Evolutionary conservation across 2,329 filamentous ascomycete species (phyloP), one percentile per base, ranked within the genome.

Genomic region (Alternaria dauci): DNA sequence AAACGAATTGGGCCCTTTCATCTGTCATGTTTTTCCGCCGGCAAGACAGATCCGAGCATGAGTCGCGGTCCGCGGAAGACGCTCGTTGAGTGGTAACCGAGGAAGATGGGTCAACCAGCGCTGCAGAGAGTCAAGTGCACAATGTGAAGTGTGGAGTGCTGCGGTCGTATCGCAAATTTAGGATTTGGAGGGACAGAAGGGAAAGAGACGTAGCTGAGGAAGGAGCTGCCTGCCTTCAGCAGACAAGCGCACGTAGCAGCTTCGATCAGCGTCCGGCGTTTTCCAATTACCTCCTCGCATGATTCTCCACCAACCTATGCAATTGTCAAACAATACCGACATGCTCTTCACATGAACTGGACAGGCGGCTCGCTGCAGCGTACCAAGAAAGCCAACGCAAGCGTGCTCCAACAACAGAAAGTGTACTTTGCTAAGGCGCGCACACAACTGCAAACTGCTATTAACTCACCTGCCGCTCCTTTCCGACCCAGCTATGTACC

Each of bases 381-480:
- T 51, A 76, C 71, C 28, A 78, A 73, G 52, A 76, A 75, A 48
- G 75, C 74, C 30, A 73, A 74, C 58, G 78, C 77, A 55, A 71
- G 76, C 16, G 66, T 74, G 16, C 32, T 76, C 4, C 76, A 80
- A 58, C 78, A 76, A 61, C 82, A 84, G 65, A 83, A 78, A 66
- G 78, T 80, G 18, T 78, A 83, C 64, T 84, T 84, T 59, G 81
- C 81, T 5, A 79, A 74, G 62, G 75, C 71, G 18, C 77, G 80
- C 28, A 70, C 71, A 8, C 68, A 71, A 39, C 64, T 74, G n/a
- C 73, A 74, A 48, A 70, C 73, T 55, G 59, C 54, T 16, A 12
- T 57, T 43, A 58, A 55, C 16, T 59, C 63, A 30, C 52, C 44
- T 50, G 44, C 41, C 9, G 52, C 63, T 8, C 67, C 72, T 7